Evolutionary conservation across 2,329 filamentous ascomycete species (phyloP).

Genomic region (Microsporum audouinii): DNA sequence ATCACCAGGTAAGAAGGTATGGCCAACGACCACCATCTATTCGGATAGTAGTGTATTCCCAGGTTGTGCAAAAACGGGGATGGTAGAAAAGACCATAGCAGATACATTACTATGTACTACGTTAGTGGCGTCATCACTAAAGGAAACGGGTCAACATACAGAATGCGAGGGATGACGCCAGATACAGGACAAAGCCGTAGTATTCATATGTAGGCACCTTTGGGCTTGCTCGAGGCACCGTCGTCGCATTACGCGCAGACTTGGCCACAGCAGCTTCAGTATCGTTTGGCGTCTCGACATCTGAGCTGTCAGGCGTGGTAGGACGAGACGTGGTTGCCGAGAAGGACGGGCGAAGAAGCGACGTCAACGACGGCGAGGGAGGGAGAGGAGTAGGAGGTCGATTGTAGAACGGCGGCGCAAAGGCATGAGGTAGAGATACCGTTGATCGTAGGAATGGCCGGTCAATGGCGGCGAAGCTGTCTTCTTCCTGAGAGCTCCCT

Average conservation of each 20-base stretch:
- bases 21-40: constrained; percentile 94
- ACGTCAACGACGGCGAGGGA: constrained; percentile 83
- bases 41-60: constrained; percentile 92
- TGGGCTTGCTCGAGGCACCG: constrained; percentile 71
- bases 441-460: constrained; percentile 32
- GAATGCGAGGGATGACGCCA: constrained; percentile 75
- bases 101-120: constrained; percentile 42
- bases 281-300: constrained; percentile 60
- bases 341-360: constrained; percentile 64
- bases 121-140: no score
- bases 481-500: constrained; percentile 18
- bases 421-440: constrained; percentile 37
- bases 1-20: constrained; percentile 85
- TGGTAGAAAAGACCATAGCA: constrained; percentile 81
- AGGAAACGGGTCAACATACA: constrained; percentile 44
- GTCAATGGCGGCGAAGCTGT: constrained; percentile 21
- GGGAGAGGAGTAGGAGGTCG: constrained; percentile 89
- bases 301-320: constrained; percentile 82
- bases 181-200: constrained; percentile 94
- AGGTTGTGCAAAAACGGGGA: constrained; percentile 83
- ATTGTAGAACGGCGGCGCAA: constrained; percentile 87
- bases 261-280: constrained; percentile 50
- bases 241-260: constrained; percentile 48
- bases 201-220: constrained; percentile 99
- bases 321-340: constrained; percentile 64